Evolutionary conservation across 1,284 basidiomycete species (phyloP), one percentile per base, ranked within the genome.

Genomic region (Boletus albobrunnescens): DNA sequence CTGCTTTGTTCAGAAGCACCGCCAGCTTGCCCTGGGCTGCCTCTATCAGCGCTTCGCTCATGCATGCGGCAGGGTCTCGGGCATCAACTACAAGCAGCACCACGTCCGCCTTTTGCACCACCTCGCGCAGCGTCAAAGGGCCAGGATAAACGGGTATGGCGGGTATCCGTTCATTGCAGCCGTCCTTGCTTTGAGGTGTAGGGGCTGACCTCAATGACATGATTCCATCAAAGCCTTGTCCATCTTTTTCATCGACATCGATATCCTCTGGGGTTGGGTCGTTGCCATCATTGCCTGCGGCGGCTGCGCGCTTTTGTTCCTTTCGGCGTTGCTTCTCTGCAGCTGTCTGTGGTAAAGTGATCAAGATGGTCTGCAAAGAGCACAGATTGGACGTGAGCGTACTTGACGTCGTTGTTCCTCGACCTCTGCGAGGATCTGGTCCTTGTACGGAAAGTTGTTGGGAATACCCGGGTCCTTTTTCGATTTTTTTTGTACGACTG

Each of bases 371-470:
- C 12, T 1, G 6, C 26, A 37, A 10, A 5, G n/a, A 16, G n/a
- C 5, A 35, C n/a, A 33, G 16, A 35, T 13, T 36, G 27, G 38
- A 50, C 23, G 14, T 22, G 50, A 27, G 24, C 36, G n/a, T 60
- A 91, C 88, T 53, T 75, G 67, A 59, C 86, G 76, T 53, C 91
- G 81, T 64, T 90, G 78, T 56, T 89, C 87, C 36, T 84, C 84
- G 35, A 94, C 78, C 64, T 99, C 95, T 13, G 92, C 92, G 35
- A 99, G 76, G 49, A 99, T 86, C 70, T 95, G 86, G 65, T 97
- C 95, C 74, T 98, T 99, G 79, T 88, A 96, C 4, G 94, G 95
- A 73, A 94, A 96, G 53, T 84, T 86, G 71, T 90, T 96, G n/a
- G 95, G 95, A 52, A 99, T 95, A 39, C 96, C 96, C 22, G 89